Conservation (phyloP, 192 early-diverging fungal genomes). For the Linnemannia elongata region DNA sequence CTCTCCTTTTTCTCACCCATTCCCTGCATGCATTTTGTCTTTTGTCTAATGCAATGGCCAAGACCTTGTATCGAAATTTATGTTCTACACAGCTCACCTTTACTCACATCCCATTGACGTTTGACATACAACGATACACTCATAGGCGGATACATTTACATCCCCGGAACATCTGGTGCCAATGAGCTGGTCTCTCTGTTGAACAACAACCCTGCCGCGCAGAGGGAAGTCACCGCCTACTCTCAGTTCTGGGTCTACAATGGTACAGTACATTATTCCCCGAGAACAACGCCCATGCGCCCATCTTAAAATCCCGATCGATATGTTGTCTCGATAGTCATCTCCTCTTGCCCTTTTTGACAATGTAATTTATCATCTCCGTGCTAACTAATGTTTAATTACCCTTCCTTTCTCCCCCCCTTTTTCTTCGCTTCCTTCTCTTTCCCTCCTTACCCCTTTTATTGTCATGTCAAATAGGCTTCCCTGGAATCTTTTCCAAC, state of each 20-base stretch:
- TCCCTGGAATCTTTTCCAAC: conserved; percentile 35
- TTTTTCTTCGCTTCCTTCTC: background rate
- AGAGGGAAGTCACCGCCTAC: conserved; percentile 29
- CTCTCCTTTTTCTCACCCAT: background rate
- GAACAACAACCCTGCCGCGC: conserved; percentile 38
- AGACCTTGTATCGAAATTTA: background rate
- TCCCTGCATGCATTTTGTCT: background rate
- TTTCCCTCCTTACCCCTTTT: no score
- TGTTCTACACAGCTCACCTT: background rate
- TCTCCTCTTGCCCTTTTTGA: no score
- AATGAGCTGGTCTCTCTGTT: conserved; percentile 22
- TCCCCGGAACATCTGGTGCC: conserved; percentile 36
- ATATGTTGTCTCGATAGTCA: no score
- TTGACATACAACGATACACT: no score
- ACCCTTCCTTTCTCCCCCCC: background rate
- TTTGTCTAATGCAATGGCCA: background rate
- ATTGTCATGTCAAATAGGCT: background rate
- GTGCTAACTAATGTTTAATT: background rate
- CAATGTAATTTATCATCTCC: no score
- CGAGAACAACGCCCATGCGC: no score
- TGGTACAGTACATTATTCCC: conserved; percentile 12
- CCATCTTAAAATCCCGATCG: no score
- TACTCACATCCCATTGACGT: background rate
- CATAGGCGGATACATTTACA: conserved; percentile 45
- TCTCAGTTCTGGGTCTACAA: conserved; percentile 51